Conservation (phyloP, 345 rosid genomes). For the Trapa incisa region DNA sequence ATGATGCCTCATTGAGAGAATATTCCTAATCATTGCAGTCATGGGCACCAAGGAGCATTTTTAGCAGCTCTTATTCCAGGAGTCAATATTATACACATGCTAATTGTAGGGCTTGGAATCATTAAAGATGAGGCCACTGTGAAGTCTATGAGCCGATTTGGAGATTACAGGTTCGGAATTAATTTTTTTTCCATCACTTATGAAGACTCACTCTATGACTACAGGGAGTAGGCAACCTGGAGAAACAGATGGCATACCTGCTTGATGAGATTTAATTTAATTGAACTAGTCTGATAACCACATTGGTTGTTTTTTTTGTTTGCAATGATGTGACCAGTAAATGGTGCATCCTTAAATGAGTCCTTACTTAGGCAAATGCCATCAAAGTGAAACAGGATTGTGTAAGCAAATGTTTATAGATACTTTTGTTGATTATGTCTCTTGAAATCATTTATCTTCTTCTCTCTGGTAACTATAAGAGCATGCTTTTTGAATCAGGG, state of each 20-base stretch:
- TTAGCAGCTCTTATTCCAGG: conserved; percentile 65
- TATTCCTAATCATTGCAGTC: conserved; percentile 31
- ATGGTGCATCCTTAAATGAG: background rate
- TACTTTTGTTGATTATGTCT: background rate
- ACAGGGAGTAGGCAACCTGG: background rate
- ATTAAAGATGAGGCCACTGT: conserved; percentile 75
- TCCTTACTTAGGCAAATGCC: background rate
- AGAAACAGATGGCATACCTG: background rate
- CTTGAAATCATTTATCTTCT: background rate
- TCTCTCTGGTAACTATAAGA: conserved; percentile 3
- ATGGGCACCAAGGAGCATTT: conserved; percentile 65
- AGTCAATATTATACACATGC: conserved; percentile 52
- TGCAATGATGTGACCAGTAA: background rate
- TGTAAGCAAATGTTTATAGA: background rate
- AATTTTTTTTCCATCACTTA: background rate
- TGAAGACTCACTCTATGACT: background rate
- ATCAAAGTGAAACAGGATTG: background rate
- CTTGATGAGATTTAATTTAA: background rate
- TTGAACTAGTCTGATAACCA: background rate
- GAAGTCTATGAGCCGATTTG: conserved; percentile 92
- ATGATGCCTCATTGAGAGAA: conserved; percentile 10
- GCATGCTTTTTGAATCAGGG: conserved; percentile 41
- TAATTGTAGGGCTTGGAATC: conserved; percentile 67
- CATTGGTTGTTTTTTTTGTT: background rate
- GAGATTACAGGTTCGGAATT: conserved; percentile 57